Percentiles rank a stretch among this genome's conserved stretches.
phyloP scores from a whole-genome alignment of 2,329 filamentous ascomycete species.

The Pseudocercospora fuligena region DNA sequence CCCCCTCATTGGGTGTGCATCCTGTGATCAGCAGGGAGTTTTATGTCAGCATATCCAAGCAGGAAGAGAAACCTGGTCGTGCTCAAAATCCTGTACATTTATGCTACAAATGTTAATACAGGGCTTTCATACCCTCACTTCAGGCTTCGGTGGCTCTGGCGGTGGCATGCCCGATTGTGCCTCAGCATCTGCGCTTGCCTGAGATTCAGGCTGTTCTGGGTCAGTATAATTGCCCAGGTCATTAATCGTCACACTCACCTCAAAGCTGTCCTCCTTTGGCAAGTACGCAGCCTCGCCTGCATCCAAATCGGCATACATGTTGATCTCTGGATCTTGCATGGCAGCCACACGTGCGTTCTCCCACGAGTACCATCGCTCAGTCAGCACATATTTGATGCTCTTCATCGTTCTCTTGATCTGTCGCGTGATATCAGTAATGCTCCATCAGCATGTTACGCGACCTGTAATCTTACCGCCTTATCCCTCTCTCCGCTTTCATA shows the following conservation, averaged over 20 bases:
- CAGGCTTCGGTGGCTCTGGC: neutral
- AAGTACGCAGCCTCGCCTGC: constrained; percentile 37
- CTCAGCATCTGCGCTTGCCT: neutral
- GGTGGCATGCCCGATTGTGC: neutral
- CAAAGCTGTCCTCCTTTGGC: constrained; percentile 21
- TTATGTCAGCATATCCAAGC: neutral
- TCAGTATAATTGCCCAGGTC: neutral
- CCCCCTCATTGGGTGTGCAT: neutral
- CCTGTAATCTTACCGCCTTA: constrained; percentile 61
- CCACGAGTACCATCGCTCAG: constrained; percentile 88
- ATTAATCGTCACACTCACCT: neutral
- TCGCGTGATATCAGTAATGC: constrained; percentile 11
- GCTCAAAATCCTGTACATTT: neutral
- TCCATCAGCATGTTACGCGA: neutral
- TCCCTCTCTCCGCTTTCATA: constrained; percentile 69
- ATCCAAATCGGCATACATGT: constrained; percentile 54
- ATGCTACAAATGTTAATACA: neutral
- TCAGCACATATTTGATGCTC: constrained; percentile 81
- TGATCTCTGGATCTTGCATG: constrained; percentile 68
- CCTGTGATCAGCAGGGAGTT: neutral
- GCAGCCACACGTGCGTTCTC: constrained; percentile 73
- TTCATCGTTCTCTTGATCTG: constrained; percentile 80
- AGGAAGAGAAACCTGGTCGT: neutral
- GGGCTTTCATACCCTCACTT: neutral
- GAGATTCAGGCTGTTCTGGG: neutral